Conservation (phyloP, 495 filamentous ascomycete species). For the Hypomontagnella monticulosa region DNA sequence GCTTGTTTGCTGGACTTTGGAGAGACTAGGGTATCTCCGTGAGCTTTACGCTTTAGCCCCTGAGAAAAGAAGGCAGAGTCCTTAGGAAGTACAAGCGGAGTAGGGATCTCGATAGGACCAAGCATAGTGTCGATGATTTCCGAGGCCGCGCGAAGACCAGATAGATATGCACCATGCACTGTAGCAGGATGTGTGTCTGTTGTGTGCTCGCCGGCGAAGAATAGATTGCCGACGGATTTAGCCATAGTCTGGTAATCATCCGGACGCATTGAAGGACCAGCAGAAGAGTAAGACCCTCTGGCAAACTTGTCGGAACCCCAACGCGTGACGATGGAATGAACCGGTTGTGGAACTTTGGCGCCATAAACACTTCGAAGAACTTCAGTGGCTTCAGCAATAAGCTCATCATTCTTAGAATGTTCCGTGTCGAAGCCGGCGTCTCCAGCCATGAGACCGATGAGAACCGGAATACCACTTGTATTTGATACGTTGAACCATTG, state of each 20-base stretch:
- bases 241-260: slow-evolving; percentile 97
- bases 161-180: slow-evolving; percentile 95
- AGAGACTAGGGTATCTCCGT: slow-evolving; percentile 39
- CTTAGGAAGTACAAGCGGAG: slow-evolving; percentile 77
- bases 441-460: slow-evolving; percentile 95
- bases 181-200: slow-evolving; percentile 95
- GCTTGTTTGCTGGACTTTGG: slow-evolving; percentile 60
- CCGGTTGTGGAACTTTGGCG: slow-evolving; percentile 68
- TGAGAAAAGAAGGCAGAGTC: slow-evolving; percentile 50
- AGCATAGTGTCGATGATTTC: slow-evolving; percentile 82
- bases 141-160: slow-evolving; percentile 85
- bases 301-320: slow-evolving; percentile 93
- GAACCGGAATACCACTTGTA: slow-evolving; percentile 83
- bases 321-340: slow-evolving; percentile 91
- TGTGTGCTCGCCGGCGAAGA: slow-evolving; percentile 97
- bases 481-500: slow-evolving; percentile 96
- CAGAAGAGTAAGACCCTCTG: slow-evolving; percentile 91
- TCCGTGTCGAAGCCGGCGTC: slow-evolving; percentile 93
- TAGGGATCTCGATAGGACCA: slow-evolving; percentile 80
- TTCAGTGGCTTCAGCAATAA: slow-evolving; percentile 80
- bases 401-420: slow-evolving; percentile 71
- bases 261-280: slow-evolving; percentile 78
- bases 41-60: slow-evolving; percentile 63
- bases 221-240: slow-evolving; percentile 81
- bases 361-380: slow-evolving; percentile 74